phyloP scores from a whole-genome alignment of 2,329 filamentous ascomycete species.

The Diaporthe citri region DNA sequence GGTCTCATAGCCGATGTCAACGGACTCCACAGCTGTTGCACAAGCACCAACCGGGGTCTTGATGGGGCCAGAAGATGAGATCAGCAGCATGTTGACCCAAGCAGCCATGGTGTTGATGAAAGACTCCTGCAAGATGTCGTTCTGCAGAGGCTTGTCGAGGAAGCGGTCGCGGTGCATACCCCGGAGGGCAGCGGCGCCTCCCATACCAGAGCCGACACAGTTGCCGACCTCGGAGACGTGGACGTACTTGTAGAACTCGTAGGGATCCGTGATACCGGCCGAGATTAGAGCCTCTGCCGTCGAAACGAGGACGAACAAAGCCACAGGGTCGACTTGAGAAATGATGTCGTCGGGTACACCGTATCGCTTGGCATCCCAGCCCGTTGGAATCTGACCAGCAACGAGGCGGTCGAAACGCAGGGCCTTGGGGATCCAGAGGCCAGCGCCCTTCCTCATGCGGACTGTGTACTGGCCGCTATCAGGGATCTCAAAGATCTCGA shows the following conservation, averaged over 20 bases:
- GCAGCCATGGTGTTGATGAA: slow-evolving; percentile 99
- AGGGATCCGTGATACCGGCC: slow-evolving; percentile 96
- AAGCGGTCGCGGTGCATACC: slow-evolving; percentile 99
- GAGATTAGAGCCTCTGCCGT: slow-evolving; percentile 92
- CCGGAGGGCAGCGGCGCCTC: slow-evolving; percentile 89
- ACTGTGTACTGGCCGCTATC: slow-evolving; percentile 96
- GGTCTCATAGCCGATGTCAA: slow-evolving; percentile 98
- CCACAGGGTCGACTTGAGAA: slow-evolving; percentile 95
- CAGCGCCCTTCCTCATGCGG: slow-evolving; percentile 94
- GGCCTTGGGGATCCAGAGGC: slow-evolving; percentile 95
- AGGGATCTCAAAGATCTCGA: slow-evolving; percentile 94
- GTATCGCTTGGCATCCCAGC: slow-evolving; percentile 97
- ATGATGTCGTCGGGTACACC: slow-evolving; percentile 98
- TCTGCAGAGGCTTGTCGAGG: slow-evolving; percentile 97
- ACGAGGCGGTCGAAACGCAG: slow-evolving; percentile 97
- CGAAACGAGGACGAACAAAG: slow-evolving; percentile 93
- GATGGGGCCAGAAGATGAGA: slow-evolving; percentile 97
- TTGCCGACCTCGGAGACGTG: slow-evolving; percentile 98
- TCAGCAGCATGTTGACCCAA: slow-evolving; percentile 98
- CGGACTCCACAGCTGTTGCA: slow-evolving; percentile 95
- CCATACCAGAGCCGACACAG: slow-evolving; percentile 98
- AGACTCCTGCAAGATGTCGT: slow-evolving; percentile 98
- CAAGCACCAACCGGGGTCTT: slow-evolving; percentile 99
- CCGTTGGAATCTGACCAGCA: slow-evolving; percentile 95
- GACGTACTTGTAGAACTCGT: slow-evolving; percentile 99